A percentile compares a stretch with the other conserved stretches of the same genome.
phyloP scores from a whole-genome alignment of 768 basidiomycete genomes.

The Rhodosporidiobolus sp. region DNA sequence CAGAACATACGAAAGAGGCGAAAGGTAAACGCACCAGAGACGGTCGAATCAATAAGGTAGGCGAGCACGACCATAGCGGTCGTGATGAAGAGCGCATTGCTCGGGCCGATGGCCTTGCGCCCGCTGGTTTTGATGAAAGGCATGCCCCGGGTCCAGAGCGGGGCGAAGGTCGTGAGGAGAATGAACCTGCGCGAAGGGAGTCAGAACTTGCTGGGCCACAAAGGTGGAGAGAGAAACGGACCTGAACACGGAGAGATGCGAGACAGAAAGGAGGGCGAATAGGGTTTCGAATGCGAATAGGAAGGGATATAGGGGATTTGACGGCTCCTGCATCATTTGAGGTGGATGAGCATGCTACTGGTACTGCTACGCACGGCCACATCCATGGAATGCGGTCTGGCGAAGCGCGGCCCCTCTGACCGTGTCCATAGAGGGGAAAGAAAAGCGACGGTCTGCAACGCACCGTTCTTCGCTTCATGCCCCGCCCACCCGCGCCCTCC shows the following conservation, averaged over 20 bases:
- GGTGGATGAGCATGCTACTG: background rate
- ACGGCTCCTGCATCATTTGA: constrained; percentile 5
- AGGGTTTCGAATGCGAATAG: constrained; percentile 25
- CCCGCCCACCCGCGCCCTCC: background rate
- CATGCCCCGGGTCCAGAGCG: constrained; percentile 38
- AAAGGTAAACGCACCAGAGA: constrained; percentile 1
- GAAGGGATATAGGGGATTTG: constrained; percentile 19
- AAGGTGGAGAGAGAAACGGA: background rate
- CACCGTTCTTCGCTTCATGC: constrained; percentile 23
- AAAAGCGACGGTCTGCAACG: background rate
- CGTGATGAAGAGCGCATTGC: constrained; percentile 33
- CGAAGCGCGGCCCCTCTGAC: too few relatives aligned
- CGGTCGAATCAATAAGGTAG: constrained; percentile 17
- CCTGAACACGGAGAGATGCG: constrained; percentile 14
- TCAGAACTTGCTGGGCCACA: background rate
- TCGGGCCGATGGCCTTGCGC: constrained; percentile 26
- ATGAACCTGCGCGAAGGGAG: constrained; percentile 25
- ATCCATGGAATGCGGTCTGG: too few relatives aligned
- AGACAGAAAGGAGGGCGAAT: constrained; percentile 19
- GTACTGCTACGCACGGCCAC: too few relatives aligned
- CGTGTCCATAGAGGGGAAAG: too few relatives aligned
- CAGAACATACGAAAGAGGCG: background rate
- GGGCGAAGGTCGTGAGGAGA: constrained; percentile 36
- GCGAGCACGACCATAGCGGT: constrained; percentile 8
- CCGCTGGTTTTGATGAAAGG: constrained; percentile 26